Base-by-base conservation (phyloP, 495 filamentous ascomycete genomes). In the Aspergillus nidulans region DNA sequence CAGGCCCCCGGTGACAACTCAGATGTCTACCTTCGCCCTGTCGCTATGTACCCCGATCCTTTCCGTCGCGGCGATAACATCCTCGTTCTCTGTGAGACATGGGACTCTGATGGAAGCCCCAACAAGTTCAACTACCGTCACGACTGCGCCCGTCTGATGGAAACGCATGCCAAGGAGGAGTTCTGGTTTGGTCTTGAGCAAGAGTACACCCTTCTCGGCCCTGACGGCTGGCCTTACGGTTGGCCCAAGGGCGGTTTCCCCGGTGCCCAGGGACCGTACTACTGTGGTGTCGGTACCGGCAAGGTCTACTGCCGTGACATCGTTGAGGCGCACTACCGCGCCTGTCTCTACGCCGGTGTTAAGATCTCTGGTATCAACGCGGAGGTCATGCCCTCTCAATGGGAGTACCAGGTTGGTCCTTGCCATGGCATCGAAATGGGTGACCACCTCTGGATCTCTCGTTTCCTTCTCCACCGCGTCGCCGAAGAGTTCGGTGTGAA, bases 141-240 rank as follows among this genome's bases (percentile, higher is more conserved):
- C 64, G 91, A 95, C 60, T 86, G 85, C 62, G 82, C 80, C 67
- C 86, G 90, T 67, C 76, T 96, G 64, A 96, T 97, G 92, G 84
- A 89, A 74, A 85, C 86, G 51, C 80, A 98, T 71, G 84, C 84
- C 65, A 78, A 84, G 57, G 86, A 91, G 69, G 76, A 87, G 72
- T 91, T 91, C 67, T 97, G 92, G 94, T 98, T 97, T 73, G 94
- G 94, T 79, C 86, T 98, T 16, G 94, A 98, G 81, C 94, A 98
- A 69, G 95, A 97, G 71, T 92, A 96, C 79, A 95, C 91, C 38
- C 84, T 96, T 40, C 90, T 97, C 64, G 92, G 92, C 68, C 79
- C 84, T 61, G 81, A 83, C 64, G 89, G 89, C 68, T 86, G 89
- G 75, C 94, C 94, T 21, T 77, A 94, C 68, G 94, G 94, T 73